phyloP scores from a whole-genome alignment of 352 stramenopile species.

The Phytopythium boreale region DNA sequence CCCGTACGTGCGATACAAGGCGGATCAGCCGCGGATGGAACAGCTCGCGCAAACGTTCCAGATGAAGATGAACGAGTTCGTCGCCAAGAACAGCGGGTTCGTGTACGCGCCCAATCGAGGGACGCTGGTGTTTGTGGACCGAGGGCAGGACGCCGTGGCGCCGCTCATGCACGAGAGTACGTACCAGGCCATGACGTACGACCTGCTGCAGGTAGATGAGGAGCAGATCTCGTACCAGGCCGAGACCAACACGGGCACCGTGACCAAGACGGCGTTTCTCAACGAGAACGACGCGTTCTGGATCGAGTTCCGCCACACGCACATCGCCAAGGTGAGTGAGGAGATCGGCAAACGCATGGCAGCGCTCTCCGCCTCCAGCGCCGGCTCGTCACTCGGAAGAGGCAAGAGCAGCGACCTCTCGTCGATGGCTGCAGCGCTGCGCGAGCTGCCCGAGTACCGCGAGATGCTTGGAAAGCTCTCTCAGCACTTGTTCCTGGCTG shows the following conservation, averaged over 20 bases:
- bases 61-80: slow-evolving; percentile 95
- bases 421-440: slow-evolving; percentile 91
- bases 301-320: slow-evolving; percentile 94
- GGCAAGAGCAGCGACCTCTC: slow-evolving; percentile 86
- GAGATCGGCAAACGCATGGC: slow-evolving; percentile 80
- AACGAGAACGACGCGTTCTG: slow-evolving; percentile 97
- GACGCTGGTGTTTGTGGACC: slow-evolving; percentile 94
- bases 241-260: slow-evolving; percentile 74
- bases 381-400: slow-evolving; percentile 73
- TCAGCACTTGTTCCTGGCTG: slow-evolving; percentile 93
- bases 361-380: slow-evolving; percentile 72
- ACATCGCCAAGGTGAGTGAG: slow-evolving; percentile 91
- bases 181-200: slow-evolving; percentile 97
- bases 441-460: slow-evolving; percentile 93
- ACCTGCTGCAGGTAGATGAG: slow-evolving; percentile 93
- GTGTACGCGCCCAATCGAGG: slow-evolving; percentile 88
- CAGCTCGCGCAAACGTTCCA: slow-evolving; percentile 92
- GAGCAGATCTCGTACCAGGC: slow-evolving; percentile 92
- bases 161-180: slow-evolving; percentile 98
- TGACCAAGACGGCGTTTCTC: slow-evolving; percentile 91
- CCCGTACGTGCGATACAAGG: slow-evolving; percentile 93
- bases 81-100: slow-evolving; percentile 89
- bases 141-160: slow-evolving; percentile 91
- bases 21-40: slow-evolving; percentile 77
- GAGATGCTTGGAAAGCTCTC: slow-evolving; percentile 94